phyloP scores from a whole-genome alignment of 192 early-diverging fungal genomes.

The Entomortierella parvispora region DNA sequence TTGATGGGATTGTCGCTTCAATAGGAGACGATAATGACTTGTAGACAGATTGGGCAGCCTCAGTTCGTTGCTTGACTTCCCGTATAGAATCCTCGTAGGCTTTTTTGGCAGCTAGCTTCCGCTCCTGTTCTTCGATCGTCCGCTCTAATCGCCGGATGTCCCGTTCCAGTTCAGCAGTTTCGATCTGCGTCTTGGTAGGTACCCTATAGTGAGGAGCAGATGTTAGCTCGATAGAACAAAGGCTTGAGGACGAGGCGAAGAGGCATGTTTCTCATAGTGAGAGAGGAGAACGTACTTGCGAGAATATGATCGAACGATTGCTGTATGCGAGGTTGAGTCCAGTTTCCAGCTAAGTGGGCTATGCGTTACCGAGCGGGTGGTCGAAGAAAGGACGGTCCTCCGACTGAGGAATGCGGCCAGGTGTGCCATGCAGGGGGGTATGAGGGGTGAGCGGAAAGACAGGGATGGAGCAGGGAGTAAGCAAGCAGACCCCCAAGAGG shows the following conservation, averaged over 20 bases:
- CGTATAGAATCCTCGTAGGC: constrained; percentile 34
- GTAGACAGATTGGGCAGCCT: constrained; percentile 37
- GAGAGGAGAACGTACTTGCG: no score
- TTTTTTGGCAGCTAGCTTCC: constrained; percentile 26
- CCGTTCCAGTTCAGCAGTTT: constrained; percentile 26
- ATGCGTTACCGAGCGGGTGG: neutral
- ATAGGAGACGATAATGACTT: constrained; percentile 18
- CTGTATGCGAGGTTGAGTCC: no score
- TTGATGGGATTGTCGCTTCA: neutral
- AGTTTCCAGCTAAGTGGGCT: neutral
- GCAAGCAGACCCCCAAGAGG: no score
- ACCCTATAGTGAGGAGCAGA: constrained; percentile 6
- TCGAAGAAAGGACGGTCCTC: neutral
- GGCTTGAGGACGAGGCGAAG: no score
- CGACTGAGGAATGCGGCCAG: neutral
- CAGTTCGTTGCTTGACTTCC: constrained; percentile 24
- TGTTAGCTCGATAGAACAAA: no score
- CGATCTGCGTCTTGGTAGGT: constrained; percentile 34
- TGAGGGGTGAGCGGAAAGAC: neutral
- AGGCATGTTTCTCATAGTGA: no score
- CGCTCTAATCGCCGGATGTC: constrained; percentile 37
- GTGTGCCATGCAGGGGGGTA: no score
- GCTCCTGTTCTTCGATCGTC: constrained; percentile 30
- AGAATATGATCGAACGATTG: no score
- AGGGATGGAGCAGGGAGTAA: no score